Conservation (phyloP, 371 early-diverging fungal species). For the Saksenaea vasiformis region DNA sequence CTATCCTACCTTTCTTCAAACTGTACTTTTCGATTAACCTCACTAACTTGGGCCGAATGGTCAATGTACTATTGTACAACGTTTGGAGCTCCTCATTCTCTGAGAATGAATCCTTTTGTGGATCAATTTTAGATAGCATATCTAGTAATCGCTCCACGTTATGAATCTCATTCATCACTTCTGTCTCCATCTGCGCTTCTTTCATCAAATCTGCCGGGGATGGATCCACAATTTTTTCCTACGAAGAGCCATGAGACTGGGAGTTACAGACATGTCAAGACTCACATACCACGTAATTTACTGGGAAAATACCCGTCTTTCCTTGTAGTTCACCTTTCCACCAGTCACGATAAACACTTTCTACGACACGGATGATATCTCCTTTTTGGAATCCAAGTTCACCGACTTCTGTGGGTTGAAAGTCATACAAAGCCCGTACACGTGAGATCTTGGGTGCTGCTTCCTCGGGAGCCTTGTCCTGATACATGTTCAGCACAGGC, state of each 20-base stretch:
- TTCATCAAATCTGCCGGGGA: slow-evolving; percentile 57
- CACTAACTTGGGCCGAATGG: slow-evolving; percentile 79
- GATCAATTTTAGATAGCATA: slow-evolving; percentile 76
- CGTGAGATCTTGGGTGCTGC: slow-evolving; percentile 57
- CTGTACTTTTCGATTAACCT: slow-evolving; percentile 78
- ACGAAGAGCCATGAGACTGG: background rate
- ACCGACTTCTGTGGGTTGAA: slow-evolving; percentile 78
- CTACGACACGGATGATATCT: slow-evolving; percentile 80
- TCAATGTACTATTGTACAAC: slow-evolving; percentile 69
- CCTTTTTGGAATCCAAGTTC: slow-evolving; percentile 81
- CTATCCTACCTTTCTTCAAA: slow-evolving; percentile 70
- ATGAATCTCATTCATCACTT: slow-evolving; percentile 71
- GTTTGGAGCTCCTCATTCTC: slow-evolving; percentile 87
- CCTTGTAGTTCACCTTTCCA: slow-evolving; percentile 85
- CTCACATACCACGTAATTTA: slow-evolving; percentile 81
- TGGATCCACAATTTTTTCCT: slow-evolving; percentile 63
- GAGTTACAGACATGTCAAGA: background rate
- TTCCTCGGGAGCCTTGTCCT: slow-evolving; percentile 14
- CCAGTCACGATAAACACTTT: slow-evolving; percentile 89
- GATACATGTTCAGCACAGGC: background rate
- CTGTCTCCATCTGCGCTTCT: slow-evolving; percentile 69
- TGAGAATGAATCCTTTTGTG: slow-evolving; percentile 77
- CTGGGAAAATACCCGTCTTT: slow-evolving; percentile 83
- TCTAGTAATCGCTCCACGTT: slow-evolving; percentile 81
- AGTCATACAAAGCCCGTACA: slow-evolving; percentile 87